These are phyloP conservation scores for Arbutus unedo DNA, from an alignment of 148 eudicot genomes.

Conservation along the genomic window DNA sequence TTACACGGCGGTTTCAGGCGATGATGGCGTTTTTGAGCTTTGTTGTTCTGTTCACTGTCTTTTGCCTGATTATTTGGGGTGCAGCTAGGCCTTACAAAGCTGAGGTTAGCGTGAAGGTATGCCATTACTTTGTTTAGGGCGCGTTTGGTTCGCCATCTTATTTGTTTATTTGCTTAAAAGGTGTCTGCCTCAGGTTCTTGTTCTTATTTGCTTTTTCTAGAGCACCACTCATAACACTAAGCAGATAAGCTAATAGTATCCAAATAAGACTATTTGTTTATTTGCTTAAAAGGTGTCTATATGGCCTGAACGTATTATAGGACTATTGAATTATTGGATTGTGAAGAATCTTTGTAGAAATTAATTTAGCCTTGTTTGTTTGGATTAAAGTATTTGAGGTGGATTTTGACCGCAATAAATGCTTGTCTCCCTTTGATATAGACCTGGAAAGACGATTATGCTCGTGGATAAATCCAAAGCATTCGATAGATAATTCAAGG, in stretches of 20 bases:
- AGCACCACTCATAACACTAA: not conserved
- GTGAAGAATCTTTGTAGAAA: too few species aligned
- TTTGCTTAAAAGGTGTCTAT: too few species aligned
- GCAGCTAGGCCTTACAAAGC: constrained; percentile 75
- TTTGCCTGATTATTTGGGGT: constrained; percentile 93
- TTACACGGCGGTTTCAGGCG: constrained; percentile 54
- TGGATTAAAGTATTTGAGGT: too few species aligned
- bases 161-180: not conserved
- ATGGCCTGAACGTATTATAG: too few species aligned
- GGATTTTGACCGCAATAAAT: too few species aligned
- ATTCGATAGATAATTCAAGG: too few species aligned
- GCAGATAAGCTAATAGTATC: not conserved
- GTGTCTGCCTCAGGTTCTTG: not conserved
- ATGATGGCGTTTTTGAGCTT: constrained; percentile 56
- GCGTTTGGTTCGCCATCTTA: not conserved
- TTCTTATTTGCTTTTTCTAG: not conserved
- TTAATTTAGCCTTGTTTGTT: too few species aligned
- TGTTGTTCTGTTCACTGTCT: constrained; percentile 58
- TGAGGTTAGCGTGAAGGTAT: constrained; percentile 71
- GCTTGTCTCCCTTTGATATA: too few species aligned
- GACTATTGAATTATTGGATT: too few species aligned
- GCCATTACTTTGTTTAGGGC: not conserved
- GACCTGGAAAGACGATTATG: too few species aligned
- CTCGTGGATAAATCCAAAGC: too few species aligned
- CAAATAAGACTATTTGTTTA: too few species aligned